Evolutionary conservation across 108 stramenopile genomes (phyloP).

Genomic region (Pseudonitzschia delicatissima): DNA sequence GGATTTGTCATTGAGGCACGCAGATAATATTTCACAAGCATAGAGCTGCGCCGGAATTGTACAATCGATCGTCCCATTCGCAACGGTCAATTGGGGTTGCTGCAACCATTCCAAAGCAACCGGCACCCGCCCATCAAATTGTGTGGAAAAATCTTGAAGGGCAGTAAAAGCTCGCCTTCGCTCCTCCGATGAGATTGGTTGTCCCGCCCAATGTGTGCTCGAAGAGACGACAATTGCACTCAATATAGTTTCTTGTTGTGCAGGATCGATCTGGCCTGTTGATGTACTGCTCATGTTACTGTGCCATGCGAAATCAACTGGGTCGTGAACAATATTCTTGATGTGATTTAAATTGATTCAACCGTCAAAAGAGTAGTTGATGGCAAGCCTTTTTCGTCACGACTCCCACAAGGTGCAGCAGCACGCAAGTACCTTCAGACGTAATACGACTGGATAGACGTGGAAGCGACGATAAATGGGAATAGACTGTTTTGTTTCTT

Average conservation of each 20-base stretch:
- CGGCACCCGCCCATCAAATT: constrained; percentile 59
- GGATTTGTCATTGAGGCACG: constrained; percentile 45
- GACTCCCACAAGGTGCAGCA: too few relatives aligned
- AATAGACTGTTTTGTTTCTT: too few relatives aligned
- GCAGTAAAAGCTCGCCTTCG: constrained; percentile 62
- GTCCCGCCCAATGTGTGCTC: constrained; percentile 35
- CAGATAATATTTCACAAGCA: constrained; percentile 59
- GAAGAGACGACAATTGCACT: constrained; percentile 79
- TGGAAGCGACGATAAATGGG: too few relatives aligned
- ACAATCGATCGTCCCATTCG: constrained; percentile 42
- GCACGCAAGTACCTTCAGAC: too few relatives aligned
- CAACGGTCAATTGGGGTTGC: constrained; percentile 26
- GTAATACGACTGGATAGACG: too few relatives aligned
- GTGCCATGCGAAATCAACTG: too few relatives aligned
- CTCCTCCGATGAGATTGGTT: constrained; percentile 41
- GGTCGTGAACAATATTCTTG: too few relatives aligned
- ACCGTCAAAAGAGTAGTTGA: too few relatives aligned
- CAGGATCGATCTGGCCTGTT: neutral
- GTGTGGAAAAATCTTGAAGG: constrained; percentile 71
- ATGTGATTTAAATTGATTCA: too few relatives aligned
- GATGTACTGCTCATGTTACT: neutral
- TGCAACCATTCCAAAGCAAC: constrained; percentile 51
- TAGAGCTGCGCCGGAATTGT: constrained; percentile 75
- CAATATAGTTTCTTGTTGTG: constrained; percentile 58
- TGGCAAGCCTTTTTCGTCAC: too few relatives aligned